phyloP scores from a whole-genome alignment of 345 rosid species.

The Mallotus nudiflorus region DNA sequence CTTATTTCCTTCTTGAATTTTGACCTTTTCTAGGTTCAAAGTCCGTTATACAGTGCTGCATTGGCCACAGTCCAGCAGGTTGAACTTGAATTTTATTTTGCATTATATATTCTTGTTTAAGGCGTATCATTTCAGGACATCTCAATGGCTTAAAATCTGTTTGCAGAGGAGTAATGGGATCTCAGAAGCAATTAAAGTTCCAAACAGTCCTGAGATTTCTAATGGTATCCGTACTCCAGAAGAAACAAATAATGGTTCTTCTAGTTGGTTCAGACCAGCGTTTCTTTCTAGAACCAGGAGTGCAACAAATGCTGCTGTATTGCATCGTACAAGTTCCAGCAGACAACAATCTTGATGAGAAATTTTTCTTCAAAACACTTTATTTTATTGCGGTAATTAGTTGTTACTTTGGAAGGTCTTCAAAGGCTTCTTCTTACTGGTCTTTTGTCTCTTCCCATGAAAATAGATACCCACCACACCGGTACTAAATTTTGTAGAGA shows the following conservation, averaged over 20 bases:
- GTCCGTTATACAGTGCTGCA: slow-evolving; percentile 27
- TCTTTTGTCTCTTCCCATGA: background rate
- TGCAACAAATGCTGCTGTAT: slow-evolving; percentile 38
- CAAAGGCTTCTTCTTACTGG: no score
- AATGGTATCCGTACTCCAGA: slow-evolving; percentile 25
- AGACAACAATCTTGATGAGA: slow-evolving; percentile 29
- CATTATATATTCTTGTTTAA: background rate
- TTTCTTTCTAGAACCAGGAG: slow-evolving; percentile 43
- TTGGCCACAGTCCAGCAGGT: slow-evolving; percentile 48
- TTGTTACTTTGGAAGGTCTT: slow-evolving; percentile 4
- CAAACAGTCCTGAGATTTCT: slow-evolving; percentile 27
- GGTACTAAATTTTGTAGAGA: background rate
- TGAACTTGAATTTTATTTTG: background rate
- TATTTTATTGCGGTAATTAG: slow-evolving; percentile 5
- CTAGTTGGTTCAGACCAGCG: slow-evolving; percentile 23
- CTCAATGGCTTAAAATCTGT: slow-evolving; percentile 11
- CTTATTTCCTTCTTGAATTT: background rate
- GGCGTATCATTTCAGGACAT: background rate
- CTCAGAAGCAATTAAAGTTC: slow-evolving; percentile 27
- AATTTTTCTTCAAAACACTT: background rate
- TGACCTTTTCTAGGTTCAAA: slow-evolving; percentile 35
- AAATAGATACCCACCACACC: background rate
- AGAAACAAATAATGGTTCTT: slow-evolving; percentile 20
- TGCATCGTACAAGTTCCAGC: slow-evolving; percentile 34
- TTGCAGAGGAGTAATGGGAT: slow-evolving; percentile 47